Conservation (phyloP, 2,329 filamentous ascomycete genomes). For the Talaromyces islandicus region DNA sequence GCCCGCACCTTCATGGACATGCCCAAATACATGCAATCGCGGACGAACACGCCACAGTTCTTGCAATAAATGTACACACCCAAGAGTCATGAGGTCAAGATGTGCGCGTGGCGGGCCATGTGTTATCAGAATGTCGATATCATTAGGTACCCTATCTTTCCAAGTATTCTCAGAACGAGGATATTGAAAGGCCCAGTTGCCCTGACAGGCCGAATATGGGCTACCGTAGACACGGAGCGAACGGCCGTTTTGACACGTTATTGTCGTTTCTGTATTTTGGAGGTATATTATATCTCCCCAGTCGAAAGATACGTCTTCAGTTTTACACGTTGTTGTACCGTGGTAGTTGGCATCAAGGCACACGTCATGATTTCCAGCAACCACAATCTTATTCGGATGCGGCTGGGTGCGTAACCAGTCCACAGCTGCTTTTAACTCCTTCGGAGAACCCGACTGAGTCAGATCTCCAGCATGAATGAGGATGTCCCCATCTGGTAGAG, state of each 20-base stretch:
- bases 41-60: constrained; percentile 16
- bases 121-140: constrained; percentile 17
- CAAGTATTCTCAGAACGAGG: constrained; percentile 14
- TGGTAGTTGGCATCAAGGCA: constrained; percentile 63
- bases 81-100: constrained; percentile 15
- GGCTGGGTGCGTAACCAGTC: constrained; percentile 68
- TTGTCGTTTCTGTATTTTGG: background rate
- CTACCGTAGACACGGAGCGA: background rate
- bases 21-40: constrained; percentile 17
- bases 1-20: constrained; percentile 14
- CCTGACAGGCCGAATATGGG: background rate
- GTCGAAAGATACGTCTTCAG: background rate
- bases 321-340: constrained; percentile 19
- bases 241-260: background rate
- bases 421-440: constrained; percentile 58
- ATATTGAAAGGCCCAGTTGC: background rate
- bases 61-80: constrained; percentile 12
- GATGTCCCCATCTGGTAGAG: constrained; percentile 38
- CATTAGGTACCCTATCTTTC: constrained; percentile 14
- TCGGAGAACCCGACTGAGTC: constrained; percentile 36
- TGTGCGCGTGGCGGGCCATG: constrained; percentile 17
- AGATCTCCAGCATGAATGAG: constrained; percentile 46
- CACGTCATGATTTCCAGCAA: constrained; percentile 80
- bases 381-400: constrained; percentile 68
- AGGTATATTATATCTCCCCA: constrained; percentile 12